Conservation (phyloP, 1,284 basidiomycete species). For the Termitomyces sp. region DNA sequence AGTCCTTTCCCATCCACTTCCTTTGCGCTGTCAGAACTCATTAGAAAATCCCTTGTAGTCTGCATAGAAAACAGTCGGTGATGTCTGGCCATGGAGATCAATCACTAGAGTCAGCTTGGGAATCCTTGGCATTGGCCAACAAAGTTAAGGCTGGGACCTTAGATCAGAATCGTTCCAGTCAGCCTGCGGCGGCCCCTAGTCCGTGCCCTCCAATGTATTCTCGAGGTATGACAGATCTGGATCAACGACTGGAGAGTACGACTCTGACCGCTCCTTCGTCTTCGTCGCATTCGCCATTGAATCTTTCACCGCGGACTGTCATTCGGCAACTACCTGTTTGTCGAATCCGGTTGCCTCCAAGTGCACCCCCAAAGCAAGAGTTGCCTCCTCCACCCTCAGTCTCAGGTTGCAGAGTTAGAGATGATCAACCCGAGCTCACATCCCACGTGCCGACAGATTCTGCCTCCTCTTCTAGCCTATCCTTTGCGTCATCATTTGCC, state of each 20-base stretch:
- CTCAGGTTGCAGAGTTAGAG: slow-evolving; percentile 16
- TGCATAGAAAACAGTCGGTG: slow-evolving; percentile 19
- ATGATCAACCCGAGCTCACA: slow-evolving; percentile 19
- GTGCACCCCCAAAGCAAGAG: slow-evolving; percentile 40
- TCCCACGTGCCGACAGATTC: slow-evolving; percentile 21
- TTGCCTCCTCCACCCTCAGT: slow-evolving; percentile 32
- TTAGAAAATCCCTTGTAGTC: slow-evolving; percentile 15
- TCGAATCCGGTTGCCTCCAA: slow-evolving; percentile 36
- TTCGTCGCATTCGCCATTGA: slow-evolving; percentile 4
- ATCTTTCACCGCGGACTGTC: slow-evolving; percentile 27
- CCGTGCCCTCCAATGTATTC: slow-evolving; percentile 37
- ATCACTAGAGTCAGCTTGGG: slow-evolving; percentile 19
- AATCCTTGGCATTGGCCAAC: slow-evolving; percentile 12
- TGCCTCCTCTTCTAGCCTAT: slow-evolving; percentile 35
- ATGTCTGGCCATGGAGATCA: slow-evolving; percentile 13
- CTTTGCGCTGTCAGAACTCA: background rate
- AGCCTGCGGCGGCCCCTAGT: slow-evolving; percentile 23
- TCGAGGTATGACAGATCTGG: slow-evolving; percentile 48
- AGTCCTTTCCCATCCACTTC: slow-evolving; percentile 1
- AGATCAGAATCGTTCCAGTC: slow-evolving; percentile 22
- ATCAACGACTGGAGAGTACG: slow-evolving; percentile 19
- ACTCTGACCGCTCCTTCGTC: slow-evolving; percentile 12
- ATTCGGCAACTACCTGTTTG: slow-evolving; percentile 37
- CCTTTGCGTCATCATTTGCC: slow-evolving; percentile 37
- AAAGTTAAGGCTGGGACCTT: slow-evolving; percentile 16